These are phyloP conservation scores for Eucalyptus melliodora DNA, from an alignment of 345 rosid genomes.

Conservation along the genomic window DNA sequence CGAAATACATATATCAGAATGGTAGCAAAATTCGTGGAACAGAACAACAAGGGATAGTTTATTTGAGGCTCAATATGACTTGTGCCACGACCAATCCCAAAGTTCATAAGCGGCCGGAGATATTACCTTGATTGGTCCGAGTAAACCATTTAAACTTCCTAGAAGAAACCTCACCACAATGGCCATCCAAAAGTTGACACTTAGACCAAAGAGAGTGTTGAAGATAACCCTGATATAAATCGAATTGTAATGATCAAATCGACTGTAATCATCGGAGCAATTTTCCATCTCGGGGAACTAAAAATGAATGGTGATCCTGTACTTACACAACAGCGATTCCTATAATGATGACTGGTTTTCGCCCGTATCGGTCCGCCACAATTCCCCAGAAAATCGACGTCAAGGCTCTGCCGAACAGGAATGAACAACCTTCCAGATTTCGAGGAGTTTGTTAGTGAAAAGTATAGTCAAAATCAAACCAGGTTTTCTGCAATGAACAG, in stretches of 20 bases:
- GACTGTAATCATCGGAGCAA: not conserved
- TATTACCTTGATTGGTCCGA: constrained; percentile 78
- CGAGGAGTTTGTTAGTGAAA: not conserved
- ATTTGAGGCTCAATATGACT: not conserved
- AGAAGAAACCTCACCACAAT: constrained; percentile 65
- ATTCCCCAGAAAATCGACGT: constrained; percentile 86
- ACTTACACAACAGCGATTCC: constrained; percentile 74
- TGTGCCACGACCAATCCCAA: not conserved
- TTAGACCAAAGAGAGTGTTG: constrained; percentile 85
- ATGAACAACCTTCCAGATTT: constrained; percentile 49
- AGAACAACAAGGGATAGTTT: not conserved
- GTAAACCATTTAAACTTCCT: constrained; percentile 81
- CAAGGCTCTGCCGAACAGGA: constrained; percentile 79
- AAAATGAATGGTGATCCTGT: not conserved
- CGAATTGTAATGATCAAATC: not conserved
- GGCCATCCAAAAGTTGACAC: constrained; percentile 93
- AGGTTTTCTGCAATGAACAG: not conserved
- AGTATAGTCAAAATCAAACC: not conserved
- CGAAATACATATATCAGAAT: not conserved
- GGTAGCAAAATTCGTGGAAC: not conserved
- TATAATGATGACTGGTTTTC: constrained; percentile 73
- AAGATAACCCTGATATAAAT: constrained; percentile 57
- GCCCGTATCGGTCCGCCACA: constrained; percentile 81
- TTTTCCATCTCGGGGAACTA: not conserved
- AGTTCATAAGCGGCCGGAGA: not conserved